Conservation (phyloP, 2,329 filamentous ascomycete genomes). For the Aspergillus transmontanensis region DNA sequence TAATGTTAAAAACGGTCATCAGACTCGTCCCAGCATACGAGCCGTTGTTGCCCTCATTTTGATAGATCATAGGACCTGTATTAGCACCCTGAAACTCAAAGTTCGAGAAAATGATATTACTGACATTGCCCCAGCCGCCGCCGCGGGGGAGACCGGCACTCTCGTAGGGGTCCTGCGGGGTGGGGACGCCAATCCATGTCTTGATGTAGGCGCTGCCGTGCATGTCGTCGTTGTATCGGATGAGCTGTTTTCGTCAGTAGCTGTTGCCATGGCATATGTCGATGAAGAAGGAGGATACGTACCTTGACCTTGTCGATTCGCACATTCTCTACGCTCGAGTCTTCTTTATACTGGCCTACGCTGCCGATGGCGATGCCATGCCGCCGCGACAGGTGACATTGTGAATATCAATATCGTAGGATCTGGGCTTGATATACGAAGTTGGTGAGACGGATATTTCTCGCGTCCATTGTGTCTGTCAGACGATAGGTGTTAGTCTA, state of each 20-base stretch:
- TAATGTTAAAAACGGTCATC: conserved; percentile 54
- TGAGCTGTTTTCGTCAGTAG: conserved; percentile 31
- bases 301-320: conserved; percentile 48
- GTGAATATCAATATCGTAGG: conserved; percentile 58
- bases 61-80: conserved; percentile 48
- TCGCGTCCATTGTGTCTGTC: conserved; percentile 49
- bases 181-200: conserved; percentile 56
- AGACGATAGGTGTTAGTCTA: background rate
- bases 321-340: conserved; percentile 55
- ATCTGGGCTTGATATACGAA: conserved; percentile 63
- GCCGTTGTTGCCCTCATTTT: conserved; percentile 56
- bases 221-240: conserved; percentile 51
- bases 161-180: conserved; percentile 53
- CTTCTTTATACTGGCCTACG: conserved; percentile 59
- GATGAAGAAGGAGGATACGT: background rate
- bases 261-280: background rate
- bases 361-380: conserved; percentile 55
- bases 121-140: conserved; percentile 57
- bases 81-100: conserved; percentile 53
- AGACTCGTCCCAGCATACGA: conserved; percentile 51
- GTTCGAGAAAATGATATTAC: conserved; percentile 55
- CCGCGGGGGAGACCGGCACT: conserved; percentile 52
- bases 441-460: conserved; percentile 53
- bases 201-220: conserved; percentile 58
- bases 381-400: conserved; percentile 59